Percentiles rank a stretch among this genome's conserved stretches.
These are phyloP conservation scores for Globisporangium splendens DNA, from an alignment of 352 stramenopile genomes.

Conservation along the genomic window DNA sequence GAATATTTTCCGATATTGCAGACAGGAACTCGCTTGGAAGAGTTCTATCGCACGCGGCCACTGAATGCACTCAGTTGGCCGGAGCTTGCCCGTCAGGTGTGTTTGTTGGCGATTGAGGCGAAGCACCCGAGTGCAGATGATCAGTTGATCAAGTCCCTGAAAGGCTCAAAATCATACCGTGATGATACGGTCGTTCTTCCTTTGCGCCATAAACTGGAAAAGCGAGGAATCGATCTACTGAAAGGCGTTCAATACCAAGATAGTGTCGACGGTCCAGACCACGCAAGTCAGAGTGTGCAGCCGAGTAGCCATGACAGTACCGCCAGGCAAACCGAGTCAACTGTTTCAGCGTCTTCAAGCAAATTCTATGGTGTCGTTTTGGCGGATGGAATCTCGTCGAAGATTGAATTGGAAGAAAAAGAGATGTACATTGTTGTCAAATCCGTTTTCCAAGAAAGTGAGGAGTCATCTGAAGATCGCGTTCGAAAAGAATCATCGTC, in stretches of 20 bases:
- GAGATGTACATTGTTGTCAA: constrained; percentile 45
- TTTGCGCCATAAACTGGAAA: constrained; percentile 37
- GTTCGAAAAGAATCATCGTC: not conserved
- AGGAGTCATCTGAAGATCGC: constrained; percentile 4
- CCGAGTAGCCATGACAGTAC: constrained; percentile 3
- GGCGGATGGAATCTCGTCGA: constrained; percentile 28
- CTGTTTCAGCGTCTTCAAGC: constrained; percentile 1
- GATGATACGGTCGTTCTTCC: constrained; percentile 61
- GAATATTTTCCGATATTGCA: constrained; percentile 74
- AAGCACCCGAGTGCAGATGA: constrained; percentile 68
- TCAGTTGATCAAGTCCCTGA: constrained; percentile 69
- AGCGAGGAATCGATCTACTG: constrained; percentile 45
- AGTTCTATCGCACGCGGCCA: constrained; percentile 68
- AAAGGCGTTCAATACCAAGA: constrained; percentile 56
- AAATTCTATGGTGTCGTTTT: constrained; percentile 57
- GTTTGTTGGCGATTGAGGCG: constrained; percentile 66
- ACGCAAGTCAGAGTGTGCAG: not conserved
- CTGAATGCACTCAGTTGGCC: constrained; percentile 80
- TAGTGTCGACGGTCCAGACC: not conserved
- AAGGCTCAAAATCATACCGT: constrained; percentile 67
- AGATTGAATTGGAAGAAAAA: constrained; percentile 33
- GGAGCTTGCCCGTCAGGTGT: constrained; percentile 75
- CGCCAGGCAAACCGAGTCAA: constrained; percentile 15
- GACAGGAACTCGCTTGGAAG: constrained; percentile 62
- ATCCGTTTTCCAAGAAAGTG: constrained; percentile 15